Base-by-base conservation (phyloP, 768 basidiomycete genomes). In the Porphyrellus cyaneotinctus region DNA sequence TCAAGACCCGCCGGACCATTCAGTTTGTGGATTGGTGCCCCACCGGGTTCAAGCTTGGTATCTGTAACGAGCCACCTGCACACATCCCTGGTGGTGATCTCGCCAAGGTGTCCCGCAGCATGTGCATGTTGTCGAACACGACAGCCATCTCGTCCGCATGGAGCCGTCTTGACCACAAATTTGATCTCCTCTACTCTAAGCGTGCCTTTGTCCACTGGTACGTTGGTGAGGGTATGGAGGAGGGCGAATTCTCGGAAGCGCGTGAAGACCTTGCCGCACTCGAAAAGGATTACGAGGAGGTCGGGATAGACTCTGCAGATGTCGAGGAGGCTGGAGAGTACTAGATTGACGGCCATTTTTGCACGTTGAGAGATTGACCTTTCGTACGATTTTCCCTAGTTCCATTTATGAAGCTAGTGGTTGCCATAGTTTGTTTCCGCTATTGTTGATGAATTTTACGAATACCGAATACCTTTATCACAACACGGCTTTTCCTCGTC, bases 181-280 rank as follows among this genome's bases (percentile, higher is more conserved):
- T 88, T 65, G 87, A 88, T 64, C 75, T 88, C 41, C 77, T 88
- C 36, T 88, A 87, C 75, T 85, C 85, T 70, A 69, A 84, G 77
- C 78, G 82, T 59, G 74, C 72, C 22, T 71, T 79, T 58, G 75
- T 78, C 10, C 76, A 80, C 67, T 78, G 80, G 81, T 82, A 89
- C 69, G 85, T 86, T 54, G 83, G 85, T 55, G 84, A 87, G 70
- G 84, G 85, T 66, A 88, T 87, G 84, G 83, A 87, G 69, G 84
- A 87, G 81, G 95, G 95, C 70, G 95, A 99, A 76, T 97, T 98
- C 77, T 95, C 92, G 18, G 95, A 97, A 77, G 95, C 95, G 18
- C 88, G 95, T 54, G 97, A 99, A 75, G 95, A 99, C 70, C 86
- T 99, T 52, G 97, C 95, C n/a, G 95, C 95, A n/a, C 84, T 99